phyloP scores from a whole-genome alignment of 768 basidiomycete species.

The Amanita muscaria region DNA sequence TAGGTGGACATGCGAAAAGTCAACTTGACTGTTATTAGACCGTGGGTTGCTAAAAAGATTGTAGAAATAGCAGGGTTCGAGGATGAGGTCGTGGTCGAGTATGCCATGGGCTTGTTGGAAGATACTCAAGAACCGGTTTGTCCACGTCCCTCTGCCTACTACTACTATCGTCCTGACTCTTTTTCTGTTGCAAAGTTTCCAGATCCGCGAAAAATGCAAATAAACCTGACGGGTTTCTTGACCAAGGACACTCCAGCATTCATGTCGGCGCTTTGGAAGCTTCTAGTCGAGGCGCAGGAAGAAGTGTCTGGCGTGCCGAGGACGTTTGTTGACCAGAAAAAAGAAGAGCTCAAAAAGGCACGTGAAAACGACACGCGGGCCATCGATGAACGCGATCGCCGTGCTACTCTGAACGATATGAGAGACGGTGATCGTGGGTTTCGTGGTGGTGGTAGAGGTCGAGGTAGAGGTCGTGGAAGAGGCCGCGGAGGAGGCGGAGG shows the following conservation, averaged over 20 bases:
- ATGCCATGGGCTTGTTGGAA: constrained; percentile 90
- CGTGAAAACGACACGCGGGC: constrained; percentile 54
- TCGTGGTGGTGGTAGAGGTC: constrained; percentile 47
- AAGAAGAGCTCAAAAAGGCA: constrained; percentile 76
- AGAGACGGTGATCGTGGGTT: constrained; percentile 50
- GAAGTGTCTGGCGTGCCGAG: constrained; percentile 85
- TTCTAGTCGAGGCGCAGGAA: constrained; percentile 88
- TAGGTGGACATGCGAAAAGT: constrained; percentile 96
- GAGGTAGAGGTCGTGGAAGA: constrained; percentile 48
- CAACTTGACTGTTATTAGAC: constrained; percentile 82
- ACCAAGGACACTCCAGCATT: constrained; percentile 79
- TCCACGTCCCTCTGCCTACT: constrained; percentile 2
- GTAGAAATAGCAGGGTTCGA: constrained; percentile 88
- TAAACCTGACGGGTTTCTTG: constrained; percentile 88
- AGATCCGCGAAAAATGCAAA: constrained; percentile 94
- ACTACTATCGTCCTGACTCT: too few species aligned
- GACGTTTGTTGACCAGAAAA: constrained; percentile 87
- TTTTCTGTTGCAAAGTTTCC: too few species aligned
- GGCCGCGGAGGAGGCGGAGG: constrained; percentile 37
- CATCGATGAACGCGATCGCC: constrained; percentile 63
- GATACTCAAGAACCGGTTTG: constrained; percentile 76
- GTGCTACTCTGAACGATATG: constrained; percentile 60
- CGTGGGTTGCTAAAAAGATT: constrained; percentile 94
- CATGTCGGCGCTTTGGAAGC: constrained; percentile 82
- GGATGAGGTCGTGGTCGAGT: constrained; percentile 95